These are phyloP conservation scores for Mycena vulgaris DNA, from an alignment of 768 basidiomycete genomes.

Conservation along the genomic window DNA sequence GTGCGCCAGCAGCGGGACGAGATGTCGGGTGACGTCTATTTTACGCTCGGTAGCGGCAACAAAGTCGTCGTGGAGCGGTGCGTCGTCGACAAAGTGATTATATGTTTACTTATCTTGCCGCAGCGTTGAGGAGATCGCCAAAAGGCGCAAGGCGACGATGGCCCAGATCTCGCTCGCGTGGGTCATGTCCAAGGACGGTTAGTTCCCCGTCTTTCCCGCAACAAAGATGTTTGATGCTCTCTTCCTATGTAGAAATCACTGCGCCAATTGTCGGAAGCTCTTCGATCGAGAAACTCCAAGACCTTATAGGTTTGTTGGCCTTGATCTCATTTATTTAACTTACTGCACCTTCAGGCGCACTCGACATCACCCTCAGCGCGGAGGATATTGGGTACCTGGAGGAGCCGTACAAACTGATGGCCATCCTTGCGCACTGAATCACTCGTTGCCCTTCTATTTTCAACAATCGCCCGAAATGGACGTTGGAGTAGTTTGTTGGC, in stretches of 20 bases:
- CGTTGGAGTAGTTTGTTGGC: too few species aligned
- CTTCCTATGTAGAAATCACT: background rate
- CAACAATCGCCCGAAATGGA: too few species aligned
- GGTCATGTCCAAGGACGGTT: slow-evolving; percentile 14
- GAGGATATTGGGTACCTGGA: slow-evolving; percentile 16
- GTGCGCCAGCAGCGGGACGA: background rate
- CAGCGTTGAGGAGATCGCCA: slow-evolving; percentile 10
- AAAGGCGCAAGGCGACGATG: background rate
- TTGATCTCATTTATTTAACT: background rate
- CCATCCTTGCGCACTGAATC: background rate
- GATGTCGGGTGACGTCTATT: background rate
- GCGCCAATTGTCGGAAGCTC: slow-evolving; percentile 5
- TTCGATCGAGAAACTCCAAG: slow-evolving; percentile 11
- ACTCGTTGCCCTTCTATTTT: too few species aligned
- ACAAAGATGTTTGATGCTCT: background rate
- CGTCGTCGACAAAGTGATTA: background rate
- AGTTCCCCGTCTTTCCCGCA: background rate
- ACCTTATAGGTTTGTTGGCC: background rate
- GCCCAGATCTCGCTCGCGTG: slow-evolving; percentile 15
- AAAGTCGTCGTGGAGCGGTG: background rate
- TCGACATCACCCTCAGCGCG: slow-evolving; percentile 8
- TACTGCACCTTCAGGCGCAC: background rate
- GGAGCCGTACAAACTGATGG: slow-evolving; percentile 14
- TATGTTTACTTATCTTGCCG: background rate
- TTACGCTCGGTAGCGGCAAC: background rate